These are phyloP conservation scores for Apiospora saccharicola DNA, from an alignment of 2,329 filamentous ascomycete genomes.

Conservation along the genomic window DNA sequence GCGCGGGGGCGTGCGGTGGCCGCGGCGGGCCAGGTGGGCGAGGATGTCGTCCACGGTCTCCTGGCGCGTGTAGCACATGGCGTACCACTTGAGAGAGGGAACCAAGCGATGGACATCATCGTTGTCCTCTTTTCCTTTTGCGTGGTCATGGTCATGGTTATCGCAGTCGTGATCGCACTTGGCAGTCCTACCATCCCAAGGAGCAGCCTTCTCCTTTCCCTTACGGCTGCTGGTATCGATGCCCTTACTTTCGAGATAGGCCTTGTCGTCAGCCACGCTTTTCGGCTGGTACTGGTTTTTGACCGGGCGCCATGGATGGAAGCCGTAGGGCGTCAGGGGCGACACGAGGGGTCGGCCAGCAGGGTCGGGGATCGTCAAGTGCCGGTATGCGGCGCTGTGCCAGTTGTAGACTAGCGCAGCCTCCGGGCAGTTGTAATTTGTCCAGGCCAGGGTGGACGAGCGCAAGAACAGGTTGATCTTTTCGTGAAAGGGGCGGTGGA, in stretches of 20 bases:
- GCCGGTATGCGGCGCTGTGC: constrained; percentile 20
- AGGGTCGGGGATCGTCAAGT: constrained; percentile 33
- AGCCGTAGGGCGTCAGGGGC: not conserved
- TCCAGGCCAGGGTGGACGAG: constrained; percentile 24
- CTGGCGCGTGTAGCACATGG: constrained; percentile 69
- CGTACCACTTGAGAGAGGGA: constrained; percentile 72
- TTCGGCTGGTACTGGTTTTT: not conserved
- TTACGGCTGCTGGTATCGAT: constrained; percentile 4
- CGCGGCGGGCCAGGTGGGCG: constrained; percentile 63
- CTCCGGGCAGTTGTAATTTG: constrained; percentile 14
- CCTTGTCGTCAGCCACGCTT: not conserved
- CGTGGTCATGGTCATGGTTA: not conserved
- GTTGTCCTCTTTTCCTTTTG: constrained; percentile 19
- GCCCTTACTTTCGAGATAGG: not conserved
- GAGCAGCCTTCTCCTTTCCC: constrained; percentile 1
- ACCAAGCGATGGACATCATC: constrained; percentile 51
- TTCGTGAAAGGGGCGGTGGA: constrained; percentile 61
- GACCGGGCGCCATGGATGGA: not conserved
- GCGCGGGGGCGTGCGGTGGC: constrained; percentile 60
- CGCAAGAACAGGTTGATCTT: constrained; percentile 58
- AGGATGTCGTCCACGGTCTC: constrained; percentile 67
- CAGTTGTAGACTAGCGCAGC: constrained; percentile 26
- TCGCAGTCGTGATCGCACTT: not conserved
- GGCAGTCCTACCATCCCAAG: constrained; percentile 6
- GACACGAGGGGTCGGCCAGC: constrained; percentile 27